Evolutionary conservation across 371 early-diverging fungal genomes (phyloP), one percentile per base, ranked within the genome.

Genomic region (Saksenaea oblongispora): DNA sequence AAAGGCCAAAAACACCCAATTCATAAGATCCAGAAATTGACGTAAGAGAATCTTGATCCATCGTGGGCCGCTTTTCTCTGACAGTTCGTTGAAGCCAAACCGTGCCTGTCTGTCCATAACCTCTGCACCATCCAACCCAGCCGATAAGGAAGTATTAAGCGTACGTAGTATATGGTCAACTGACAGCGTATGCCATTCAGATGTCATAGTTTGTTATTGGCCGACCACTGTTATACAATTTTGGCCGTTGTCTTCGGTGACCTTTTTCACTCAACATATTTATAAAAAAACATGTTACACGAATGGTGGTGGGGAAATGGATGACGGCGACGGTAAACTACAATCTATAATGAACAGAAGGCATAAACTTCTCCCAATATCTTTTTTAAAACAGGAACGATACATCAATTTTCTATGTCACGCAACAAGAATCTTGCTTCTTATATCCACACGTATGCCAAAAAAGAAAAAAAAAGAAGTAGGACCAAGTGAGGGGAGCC

Each of bases 11-110:
- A 95, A 85, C 35, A 95, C 88, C 56, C 93, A 69, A 35, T 93
- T 90, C 88, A 97, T 91, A 28, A 89, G 86, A 66, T 96, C 95
- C 61, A 89, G 80, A 31, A 93, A 64, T 73, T 97, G 96, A 24
- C 85, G 82, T 70, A 91, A 67, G 8, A 95, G 74, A 65, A 95
- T 90, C 59, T 85, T 89, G 67, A 87, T 75, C 72, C 87, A 80
- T 68, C 72, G 66, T 61, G 93, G 76, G 58, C 91, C 79, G 57
- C 88, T 73, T 74, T 87, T 71, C 71, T 72, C 61, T 24, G 72
- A 69, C 59, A 96, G 80, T 62, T 87, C 84, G 74, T 96, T 96
- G 31, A 63, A 63, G 0, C 96, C 96, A 72, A 92, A 87, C 35
- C 76, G 79, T 0, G 66, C 70, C 24, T 79, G 82, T 13, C 91